phyloP scores from a whole-genome alignment of 495 filamentous ascomycete genomes.

The Aspergillus taichungensis region DNA sequence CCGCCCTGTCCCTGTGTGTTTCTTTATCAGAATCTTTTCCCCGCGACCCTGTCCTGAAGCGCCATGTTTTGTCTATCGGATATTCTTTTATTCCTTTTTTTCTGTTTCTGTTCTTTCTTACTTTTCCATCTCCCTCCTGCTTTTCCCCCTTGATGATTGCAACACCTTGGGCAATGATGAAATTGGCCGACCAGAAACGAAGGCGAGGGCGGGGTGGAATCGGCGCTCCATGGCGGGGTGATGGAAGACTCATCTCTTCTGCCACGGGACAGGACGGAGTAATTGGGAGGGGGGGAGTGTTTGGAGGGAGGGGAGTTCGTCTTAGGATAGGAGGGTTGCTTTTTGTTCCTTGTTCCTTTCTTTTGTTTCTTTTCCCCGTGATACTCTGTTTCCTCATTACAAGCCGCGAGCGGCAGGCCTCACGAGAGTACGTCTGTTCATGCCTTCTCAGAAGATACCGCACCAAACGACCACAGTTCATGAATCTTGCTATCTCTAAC shows the following conservation, averaged over 20 bases:
- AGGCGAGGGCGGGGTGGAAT: background rate
- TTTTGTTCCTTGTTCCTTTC: constrained; percentile 1
- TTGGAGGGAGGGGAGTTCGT: background rate
- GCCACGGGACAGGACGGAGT: no score
- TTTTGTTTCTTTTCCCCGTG: constrained; percentile 7
- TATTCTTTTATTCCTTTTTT: background rate
- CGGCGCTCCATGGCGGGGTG: no score
- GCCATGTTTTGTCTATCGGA: constrained; percentile 3
- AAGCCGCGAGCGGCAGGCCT: constrained; percentile 18
- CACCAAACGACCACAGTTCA: constrained; percentile 16
- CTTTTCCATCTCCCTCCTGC: background rate
- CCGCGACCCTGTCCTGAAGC: background rate
- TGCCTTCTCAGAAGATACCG: constrained; percentile 23
- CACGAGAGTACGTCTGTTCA: constrained; percentile 20
- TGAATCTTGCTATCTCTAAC: constrained; percentile 11
- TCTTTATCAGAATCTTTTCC: constrained; percentile 1
- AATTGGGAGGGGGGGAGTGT: no score
- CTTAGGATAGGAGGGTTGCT: constrained; percentile 8
- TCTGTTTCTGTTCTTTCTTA: background rate
- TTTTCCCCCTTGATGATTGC: background rate
- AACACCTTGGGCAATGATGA: no score
- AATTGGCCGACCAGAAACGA: no score
- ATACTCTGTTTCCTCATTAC: constrained; percentile 1
- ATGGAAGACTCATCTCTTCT: no score
- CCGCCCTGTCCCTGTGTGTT: constrained; percentile 2